Percentiles rank a stretch among this genome's conserved stretches.
Evolutionary conservation across 108 stramenopile species (phyloP).

Genomic region (Stephanodiscus minutulus): DNA sequence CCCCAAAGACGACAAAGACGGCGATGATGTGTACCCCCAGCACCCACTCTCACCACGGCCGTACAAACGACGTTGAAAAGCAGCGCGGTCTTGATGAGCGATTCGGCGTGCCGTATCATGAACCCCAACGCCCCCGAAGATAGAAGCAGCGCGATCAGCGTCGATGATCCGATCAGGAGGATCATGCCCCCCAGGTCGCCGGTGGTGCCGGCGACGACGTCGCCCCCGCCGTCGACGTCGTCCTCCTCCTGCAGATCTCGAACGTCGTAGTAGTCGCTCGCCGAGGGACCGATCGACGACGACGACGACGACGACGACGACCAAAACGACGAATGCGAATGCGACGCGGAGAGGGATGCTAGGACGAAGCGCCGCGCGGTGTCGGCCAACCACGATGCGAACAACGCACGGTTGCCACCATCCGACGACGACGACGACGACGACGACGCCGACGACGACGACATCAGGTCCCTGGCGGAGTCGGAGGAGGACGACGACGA

Average conservation of each 20-base stretch:
- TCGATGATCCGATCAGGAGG: slow-evolving; percentile 32
- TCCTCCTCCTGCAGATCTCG: slow-evolving; percentile 22
- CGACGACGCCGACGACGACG: too few species aligned
- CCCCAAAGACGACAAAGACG: too few species aligned
- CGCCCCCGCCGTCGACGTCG: slow-evolving; percentile 27
- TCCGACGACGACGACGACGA: not conserved
- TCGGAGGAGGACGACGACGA: too few species aligned
- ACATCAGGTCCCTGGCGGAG: not conserved
- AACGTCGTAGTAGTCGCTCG: slow-evolving; percentile 9
- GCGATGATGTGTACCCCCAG: not conserved
- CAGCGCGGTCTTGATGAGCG: slow-evolving; percentile 67
- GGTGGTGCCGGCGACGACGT: slow-evolving; percentile 22
- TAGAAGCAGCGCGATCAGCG: slow-evolving; percentile 31
- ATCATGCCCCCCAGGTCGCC: slow-evolving; percentile 38
- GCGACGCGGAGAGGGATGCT: too few species aligned
- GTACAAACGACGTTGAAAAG: slow-evolving; percentile 60
- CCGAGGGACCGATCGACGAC: not conserved
- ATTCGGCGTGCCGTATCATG: slow-evolving; percentile 52
- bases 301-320: slow-evolving; percentile 15
- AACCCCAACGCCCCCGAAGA: slow-evolving; percentile 28
- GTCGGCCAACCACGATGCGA: not conserved
- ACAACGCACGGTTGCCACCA: not conserved
- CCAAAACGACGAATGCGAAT: too few species aligned
- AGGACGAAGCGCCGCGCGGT: slow-evolving; percentile 5
- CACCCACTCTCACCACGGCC: slow-evolving; percentile 32